phyloP scores from a whole-genome alignment of 345 rosid species.

The Ceriops decandra region DNA sequence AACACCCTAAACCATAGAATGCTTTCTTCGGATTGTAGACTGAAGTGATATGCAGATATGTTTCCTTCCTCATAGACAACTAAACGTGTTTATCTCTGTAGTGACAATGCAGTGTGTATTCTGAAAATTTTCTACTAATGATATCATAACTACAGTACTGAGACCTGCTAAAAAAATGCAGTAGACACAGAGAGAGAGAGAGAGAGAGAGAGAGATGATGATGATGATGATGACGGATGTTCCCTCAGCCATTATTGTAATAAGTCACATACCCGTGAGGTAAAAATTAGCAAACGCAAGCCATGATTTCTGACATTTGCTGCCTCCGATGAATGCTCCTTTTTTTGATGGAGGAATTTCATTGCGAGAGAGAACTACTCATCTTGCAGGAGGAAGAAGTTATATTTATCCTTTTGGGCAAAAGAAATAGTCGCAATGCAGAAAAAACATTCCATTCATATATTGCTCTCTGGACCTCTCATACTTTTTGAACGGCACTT shows the following conservation, averaged over 20 bases:
- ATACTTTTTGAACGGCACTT: constrained; percentile 35
- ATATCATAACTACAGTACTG: too few relatives aligned
- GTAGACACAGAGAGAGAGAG: background rate
- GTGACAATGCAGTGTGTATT: background rate
- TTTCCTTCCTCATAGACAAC: background rate
- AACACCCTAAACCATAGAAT: constrained; percentile 45
- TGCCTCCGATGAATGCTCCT: background rate
- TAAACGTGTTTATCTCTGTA: background rate
- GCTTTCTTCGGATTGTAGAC: background rate
- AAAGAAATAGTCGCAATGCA: constrained; percentile 26
- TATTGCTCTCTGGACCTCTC: constrained; percentile 47
- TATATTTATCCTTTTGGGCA: background rate
- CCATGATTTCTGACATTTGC: background rate
- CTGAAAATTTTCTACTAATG: background rate
- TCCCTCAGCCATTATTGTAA: background rate
- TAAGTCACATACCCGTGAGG: background rate
- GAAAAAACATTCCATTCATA: constrained; percentile 46
- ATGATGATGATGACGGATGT: background rate
- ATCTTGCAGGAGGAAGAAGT: too few relatives aligned
- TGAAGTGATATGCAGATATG: background rate
- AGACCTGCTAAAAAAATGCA: too few relatives aligned
- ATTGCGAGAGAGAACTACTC: too few relatives aligned
- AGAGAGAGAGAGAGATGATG: too few relatives aligned
- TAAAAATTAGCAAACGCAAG: background rate
- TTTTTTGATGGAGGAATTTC: background rate